phyloP scores from a whole-genome alignment of 2,329 filamentous ascomycete genomes.

The Apiospora aurea region DNA sequence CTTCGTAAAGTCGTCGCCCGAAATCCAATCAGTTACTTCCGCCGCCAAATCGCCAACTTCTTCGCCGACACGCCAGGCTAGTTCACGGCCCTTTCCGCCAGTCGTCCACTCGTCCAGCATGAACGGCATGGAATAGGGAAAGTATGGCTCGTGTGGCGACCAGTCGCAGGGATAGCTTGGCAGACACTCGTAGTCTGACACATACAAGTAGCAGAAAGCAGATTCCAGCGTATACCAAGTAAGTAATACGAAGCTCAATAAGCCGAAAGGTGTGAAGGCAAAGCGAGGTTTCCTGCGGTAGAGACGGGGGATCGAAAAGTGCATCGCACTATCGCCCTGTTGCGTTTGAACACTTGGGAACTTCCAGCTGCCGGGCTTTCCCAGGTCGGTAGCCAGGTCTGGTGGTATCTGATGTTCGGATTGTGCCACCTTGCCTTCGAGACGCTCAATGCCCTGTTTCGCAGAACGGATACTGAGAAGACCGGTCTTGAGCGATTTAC shows the following conservation, averaged over 20 bases:
- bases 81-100: constrained; percentile 55
- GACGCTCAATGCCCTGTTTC: constrained; percentile 64
- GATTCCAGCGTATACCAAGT: constrained; percentile 65
- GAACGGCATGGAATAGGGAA: constrained; percentile 65
- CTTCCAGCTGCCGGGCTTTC: constrained; percentile 23
- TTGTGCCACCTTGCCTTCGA: constrained; percentile 59
- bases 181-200: constrained; percentile 58
- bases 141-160: constrained; percentile 65
- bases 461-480: constrained; percentile 60
- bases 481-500: constrained; percentile 58
- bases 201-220: constrained; percentile 60
- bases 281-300: constrained; percentile 53
- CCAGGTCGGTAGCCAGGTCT: constrained; percentile 28
- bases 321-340: constrained; percentile 45
- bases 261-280: constrained; percentile 56
- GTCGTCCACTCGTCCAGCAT: constrained; percentile 69
- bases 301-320: constrained; percentile 54
- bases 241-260: constrained; percentile 50
- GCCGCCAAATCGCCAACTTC: constrained; percentile 55
- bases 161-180: constrained; percentile 56
- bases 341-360: constrained; percentile 12
- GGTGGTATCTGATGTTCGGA: constrained; percentile 39
- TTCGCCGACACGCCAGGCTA: constrained; percentile 48
- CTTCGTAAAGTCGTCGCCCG: constrained; percentile 53
- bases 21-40: constrained; percentile 55